Evolutionary conservation across 371 early-diverging fungal species (phyloP).

Genomic region (Lichtheimia hyalospora): DNA sequence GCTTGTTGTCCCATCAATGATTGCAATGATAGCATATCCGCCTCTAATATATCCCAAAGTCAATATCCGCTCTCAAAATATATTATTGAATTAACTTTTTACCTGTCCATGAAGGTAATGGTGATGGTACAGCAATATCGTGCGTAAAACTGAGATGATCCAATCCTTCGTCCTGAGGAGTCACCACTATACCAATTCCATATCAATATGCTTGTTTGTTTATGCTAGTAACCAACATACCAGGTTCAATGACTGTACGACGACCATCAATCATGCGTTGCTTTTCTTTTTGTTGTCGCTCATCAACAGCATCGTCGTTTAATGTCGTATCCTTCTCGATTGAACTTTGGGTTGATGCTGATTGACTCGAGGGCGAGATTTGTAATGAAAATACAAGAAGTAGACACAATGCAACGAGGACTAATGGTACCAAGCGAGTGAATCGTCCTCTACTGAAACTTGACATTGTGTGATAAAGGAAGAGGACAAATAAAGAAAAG

Average conservation of each 20-base stretch:
- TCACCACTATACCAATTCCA: conserved; percentile 5
- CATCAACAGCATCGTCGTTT: background rate
- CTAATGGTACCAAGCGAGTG: background rate
- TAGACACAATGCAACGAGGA: background rate
- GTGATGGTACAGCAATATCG: conserved; percentile 24
- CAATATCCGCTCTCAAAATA: background rate
- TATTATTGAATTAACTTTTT: background rate
- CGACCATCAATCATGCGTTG: background rate
- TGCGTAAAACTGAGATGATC: conserved; percentile 14
- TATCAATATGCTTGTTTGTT: background rate
- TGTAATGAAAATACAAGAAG: conserved; percentile 1
- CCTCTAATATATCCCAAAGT: conserved; percentile 5
- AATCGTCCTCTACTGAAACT: background rate
- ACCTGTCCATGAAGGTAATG: conserved; percentile 28
- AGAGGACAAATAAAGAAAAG: background rate
- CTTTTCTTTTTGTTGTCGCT: background rate
- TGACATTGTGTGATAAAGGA: background rate
- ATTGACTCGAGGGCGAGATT: background rate
- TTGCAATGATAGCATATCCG: conserved; percentile 12
- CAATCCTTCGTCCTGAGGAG: conserved; percentile 11
- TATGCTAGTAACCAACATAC: background rate
- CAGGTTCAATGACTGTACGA: conserved; percentile 10
- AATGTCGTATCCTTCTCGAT: background rate
- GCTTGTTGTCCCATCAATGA: conserved; percentile 14
- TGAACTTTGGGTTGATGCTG: background rate